phyloP scores from a whole-genome alignment of 306 rosid species.

The Acacia crassicarpa region DNA sequence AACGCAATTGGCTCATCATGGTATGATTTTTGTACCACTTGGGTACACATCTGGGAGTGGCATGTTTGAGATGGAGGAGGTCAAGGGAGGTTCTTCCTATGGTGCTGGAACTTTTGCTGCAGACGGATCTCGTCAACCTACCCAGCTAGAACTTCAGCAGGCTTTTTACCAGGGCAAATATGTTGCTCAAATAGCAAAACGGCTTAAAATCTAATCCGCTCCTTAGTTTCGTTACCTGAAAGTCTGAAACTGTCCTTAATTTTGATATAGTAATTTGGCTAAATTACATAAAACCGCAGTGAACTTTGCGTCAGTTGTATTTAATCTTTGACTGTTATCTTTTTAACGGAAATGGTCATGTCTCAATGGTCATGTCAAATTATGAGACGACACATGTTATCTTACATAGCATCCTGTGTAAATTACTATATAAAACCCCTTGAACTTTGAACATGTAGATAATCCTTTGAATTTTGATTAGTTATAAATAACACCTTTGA shows the following conservation, averaged over 20 bases:
- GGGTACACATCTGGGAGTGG: slow-evolving; percentile 88
- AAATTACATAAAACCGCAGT: no score
- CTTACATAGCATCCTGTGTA: no score
- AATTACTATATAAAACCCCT: no score
- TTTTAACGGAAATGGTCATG: no score
- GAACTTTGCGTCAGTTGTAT: no score
- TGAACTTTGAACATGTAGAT: no score
- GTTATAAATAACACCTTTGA: no score
- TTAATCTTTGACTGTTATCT: no score
- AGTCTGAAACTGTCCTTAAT: neutral
- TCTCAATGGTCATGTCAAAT: no score
- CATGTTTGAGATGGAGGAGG: slow-evolving; percentile 85
- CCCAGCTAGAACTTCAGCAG: slow-evolving; percentile 73
- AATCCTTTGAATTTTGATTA: no score
- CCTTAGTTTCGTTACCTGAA: neutral
- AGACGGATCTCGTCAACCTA: slow-evolving; percentile 86
- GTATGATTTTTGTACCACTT: slow-evolving; percentile 85
- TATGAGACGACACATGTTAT: no score
- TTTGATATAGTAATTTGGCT: no score
- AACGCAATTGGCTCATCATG: slow-evolving; percentile 95
- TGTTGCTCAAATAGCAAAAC: slow-evolving; percentile 68
- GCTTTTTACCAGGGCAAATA: slow-evolving; percentile 90
- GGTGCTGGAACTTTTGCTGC: slow-evolving; percentile 95
- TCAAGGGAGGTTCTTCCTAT: slow-evolving; percentile 84
- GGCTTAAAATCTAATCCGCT: slow-evolving; percentile 52